Evolutionary conservation across 345 rosid genomes (phyloP), one percentile per base, ranked within the genome.

Genomic region (Euphorbia pulcherrima): DNA sequence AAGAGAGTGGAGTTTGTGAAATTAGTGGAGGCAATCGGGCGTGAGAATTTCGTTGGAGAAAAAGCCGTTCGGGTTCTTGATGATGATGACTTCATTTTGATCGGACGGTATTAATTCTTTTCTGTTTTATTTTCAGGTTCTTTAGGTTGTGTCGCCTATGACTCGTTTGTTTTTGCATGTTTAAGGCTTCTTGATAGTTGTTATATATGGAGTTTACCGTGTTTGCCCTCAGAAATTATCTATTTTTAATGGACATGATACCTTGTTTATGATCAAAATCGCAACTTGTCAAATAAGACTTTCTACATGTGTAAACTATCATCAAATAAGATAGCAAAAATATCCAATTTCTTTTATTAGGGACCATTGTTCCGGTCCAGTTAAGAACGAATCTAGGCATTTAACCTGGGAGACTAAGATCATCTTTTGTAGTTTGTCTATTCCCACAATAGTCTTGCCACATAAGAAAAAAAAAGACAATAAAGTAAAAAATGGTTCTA

Each of bases 11-110:
- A 87, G 64, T 89, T 90, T 70, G 90, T 89, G 76, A 76, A 81
- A 62, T 78, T 89, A 77, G 97, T 93, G 69, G 58, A 82, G 73
- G 69, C 76, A 44, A 84, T 89, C 2, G 97, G 96, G 20, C 82
- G 92, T 40, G 84, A 88, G 76, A 72, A 84, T 71, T 90, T 90
- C 68, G 89, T 93, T 0, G 98, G 97, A 39, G 84, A 86, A 20
- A 74, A 82, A 73, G 90, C 87, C 48, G 96, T 87, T 59, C 85
- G 65, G 77, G 90, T 86, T 35, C 88, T 90, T 14, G 92, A 87
- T 20, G 95, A 90, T 2, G 83, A 89, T 0, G 91, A 90, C 66
- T 90, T 90, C 70, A 79, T 89, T 64, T 74, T 87, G 68, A 69
- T 90, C 4, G 88, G 86, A 14, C 74, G 95, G 48, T 89, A 90